Percentiles rank a stretch among this genome's conserved stretches.
Evolutionary conservation across 305 asterid genomes (phyloP).

Genomic region (Solanum hybrid): DNA sequence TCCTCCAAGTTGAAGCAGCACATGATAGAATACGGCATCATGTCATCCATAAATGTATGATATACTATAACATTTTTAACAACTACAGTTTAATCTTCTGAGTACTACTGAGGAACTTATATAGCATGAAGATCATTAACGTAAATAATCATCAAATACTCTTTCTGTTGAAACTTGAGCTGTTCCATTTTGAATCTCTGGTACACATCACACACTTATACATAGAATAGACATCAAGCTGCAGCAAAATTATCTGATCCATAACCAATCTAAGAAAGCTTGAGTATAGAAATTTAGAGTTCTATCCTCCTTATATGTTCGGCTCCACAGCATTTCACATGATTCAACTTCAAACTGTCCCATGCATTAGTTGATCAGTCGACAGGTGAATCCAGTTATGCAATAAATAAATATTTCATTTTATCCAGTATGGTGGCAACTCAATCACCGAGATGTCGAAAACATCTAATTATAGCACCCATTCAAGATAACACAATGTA

Average conservation of each 20-base stretch:
- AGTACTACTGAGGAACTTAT: neutral
- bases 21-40: neutral
- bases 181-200: neutral
- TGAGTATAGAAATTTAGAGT: neutral
- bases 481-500: neutral
- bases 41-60: neutral
- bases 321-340: neutral
- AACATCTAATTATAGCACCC: neutral
- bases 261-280: neutral
- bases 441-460: neutral
- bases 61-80: neutral
- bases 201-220: neutral
- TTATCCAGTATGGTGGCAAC: neutral
- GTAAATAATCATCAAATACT: neutral
- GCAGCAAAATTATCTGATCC: neutral
- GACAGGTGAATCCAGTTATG: neutral
- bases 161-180: neutral
- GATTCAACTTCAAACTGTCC: neutral
- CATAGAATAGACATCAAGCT: neutral
- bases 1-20: neutral
- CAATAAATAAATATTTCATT: neutral
- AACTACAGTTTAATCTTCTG: neutral
- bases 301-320: neutral
- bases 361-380: neutral
- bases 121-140: neutral